Base-by-base conservation (phyloP, 2,329 filamentous ascomycete genomes). In the Fusarium sp. region DNA sequence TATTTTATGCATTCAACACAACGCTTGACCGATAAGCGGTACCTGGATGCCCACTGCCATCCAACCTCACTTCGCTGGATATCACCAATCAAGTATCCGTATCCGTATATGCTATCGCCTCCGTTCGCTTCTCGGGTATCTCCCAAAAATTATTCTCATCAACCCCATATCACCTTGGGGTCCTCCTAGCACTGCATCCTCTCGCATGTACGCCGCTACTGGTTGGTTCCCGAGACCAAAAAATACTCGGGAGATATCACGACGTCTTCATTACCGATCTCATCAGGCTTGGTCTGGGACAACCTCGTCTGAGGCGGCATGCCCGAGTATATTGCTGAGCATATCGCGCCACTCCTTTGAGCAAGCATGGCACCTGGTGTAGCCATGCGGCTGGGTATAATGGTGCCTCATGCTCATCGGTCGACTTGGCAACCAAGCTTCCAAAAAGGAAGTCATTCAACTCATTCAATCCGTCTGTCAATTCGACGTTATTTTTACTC, bases 401-500 rank as follows among this genome's bases (percentile, higher is more conserved):
- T 73, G 73, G 63, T 70, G 59, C 71, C 68, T 68, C 64, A 73
- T 63, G 71, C 63, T 71, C 66, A 58, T 63, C 54, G 59, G 65
- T 51, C 53, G 52, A 54, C 70, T 49, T 63, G 63, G 68, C 70
- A 61, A 71, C 65, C 70, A 67, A 69, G 58, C 63, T 71, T 63
- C 51, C 63, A 64, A 65, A 57, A 62, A 51, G 49, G 30, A 52
- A 58, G 59, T 67, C 62, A 73, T 73, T 63, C 63, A 70, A 73
- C 63, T 74, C 71, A 73, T 75, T 75, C 71, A 75, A 59, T 70
- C 73, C 60, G 66, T 70, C 59, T 56, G 30, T 61, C 46, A 56
- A 40, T 55, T 51, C 27, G 44, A 51, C 59, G 53, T 40, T 29
- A 38, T 25, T 20, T 63, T 71, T 88, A 81, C 71, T 84, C 83